Evolutionary conservation across 2,329 filamentous ascomycete species (phyloP), one percentile per base, ranked within the genome.

Genomic region (Monosporascus sp.): DNA sequence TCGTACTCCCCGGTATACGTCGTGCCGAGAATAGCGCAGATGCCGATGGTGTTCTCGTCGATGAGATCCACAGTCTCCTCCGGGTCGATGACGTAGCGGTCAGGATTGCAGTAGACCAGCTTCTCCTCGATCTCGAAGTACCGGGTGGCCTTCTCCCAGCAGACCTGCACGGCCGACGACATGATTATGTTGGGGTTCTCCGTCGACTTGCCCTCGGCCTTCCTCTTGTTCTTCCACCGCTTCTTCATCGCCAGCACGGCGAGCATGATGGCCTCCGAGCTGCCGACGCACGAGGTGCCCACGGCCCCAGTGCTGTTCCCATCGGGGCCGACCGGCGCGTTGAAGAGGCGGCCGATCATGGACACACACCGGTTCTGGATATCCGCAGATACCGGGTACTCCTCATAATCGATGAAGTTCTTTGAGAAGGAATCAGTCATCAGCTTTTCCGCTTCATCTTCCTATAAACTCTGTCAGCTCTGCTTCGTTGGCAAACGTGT

Each of bases 1-100:
- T 97, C 93, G 65, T 97, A 96, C 75, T 97, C 88, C 57, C 93
- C 93, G 0, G 93, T 97, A 72, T 97, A 97, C 0, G 93, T 97
- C 2, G 90, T 94, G 8, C 92, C 93, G 2, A 97, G 74, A 60
- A 97, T 97, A 53, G 85, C 81, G 67, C 91, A 96, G 64, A 97
- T 97, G 55, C 93, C 93, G 65, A 97, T 97, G 11, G 83, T 87
- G 67, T 87, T 86, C 69, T 87, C 83, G 61, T 86, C 83, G 8
- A 85, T 76, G 20, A 86, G 70, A 27, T 74, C 67, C 5, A 86
- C 83, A 2, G 82, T 79, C 72, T 86, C 72, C 57, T 79, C 71
- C 0, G 84, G 83, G 62, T 87, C 83, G 56, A 87, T 81, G 50
- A 86, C 81, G 62, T 77, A 87, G 56, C 84, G 76, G 1, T 84